phyloP scores from a whole-genome alignment of 2,329 filamentous ascomycete species.

The Clonostachys rosea region DNA sequence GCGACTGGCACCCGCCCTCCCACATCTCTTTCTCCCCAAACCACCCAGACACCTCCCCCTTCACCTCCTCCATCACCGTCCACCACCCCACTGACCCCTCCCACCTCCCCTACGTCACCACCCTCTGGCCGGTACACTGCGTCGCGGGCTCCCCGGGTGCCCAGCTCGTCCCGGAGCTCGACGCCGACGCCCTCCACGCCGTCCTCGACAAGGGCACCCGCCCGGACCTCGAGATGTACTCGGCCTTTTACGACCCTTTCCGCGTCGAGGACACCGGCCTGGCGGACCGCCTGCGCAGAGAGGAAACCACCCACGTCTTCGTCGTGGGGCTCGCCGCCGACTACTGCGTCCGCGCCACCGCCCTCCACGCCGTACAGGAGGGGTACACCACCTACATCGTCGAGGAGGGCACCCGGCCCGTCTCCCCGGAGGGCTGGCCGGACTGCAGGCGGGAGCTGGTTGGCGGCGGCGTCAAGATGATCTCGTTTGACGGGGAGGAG shows the following conservation, averaged over 20 bases:
- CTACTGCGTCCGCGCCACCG: slow-evolving; percentile 82
- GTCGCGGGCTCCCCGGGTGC: slow-evolving; percentile 71
- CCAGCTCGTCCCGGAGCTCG: slow-evolving; percentile 68
- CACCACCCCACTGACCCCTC: slow-evolving; percentile 58
- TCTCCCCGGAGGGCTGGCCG: slow-evolving; percentile 58
- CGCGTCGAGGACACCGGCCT: slow-evolving; percentile 60
- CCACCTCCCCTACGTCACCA: slow-evolving; percentile 55
- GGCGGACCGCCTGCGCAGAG: slow-evolving; percentile 41
- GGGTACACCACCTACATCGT: slow-evolving; percentile 77
- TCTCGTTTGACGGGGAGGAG: slow-evolving; percentile 52
- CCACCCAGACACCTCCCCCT: slow-evolving; percentile 62
- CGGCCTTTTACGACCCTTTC: slow-evolving; percentile 83
- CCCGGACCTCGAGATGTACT: slow-evolving; percentile 83
- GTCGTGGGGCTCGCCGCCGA: slow-evolving; percentile 84
- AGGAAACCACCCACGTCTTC: slow-evolving; percentile 69
- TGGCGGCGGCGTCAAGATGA: slow-evolving; percentile 55
- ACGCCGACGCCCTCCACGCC: slow-evolving; percentile 51
- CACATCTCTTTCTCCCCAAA: slow-evolving; percentile 89
- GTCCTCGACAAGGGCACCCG: slow-evolving; percentile 77
- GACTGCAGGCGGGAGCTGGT: slow-evolving; percentile 47
- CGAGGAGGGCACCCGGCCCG: slow-evolving; percentile 71
- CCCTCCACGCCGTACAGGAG: slow-evolving; percentile 68
- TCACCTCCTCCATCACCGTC: slow-evolving; percentile 60
- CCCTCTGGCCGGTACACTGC: slow-evolving; percentile 90
- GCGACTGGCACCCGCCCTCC: slow-evolving; percentile 79